A percentile compares a stretch with the other conserved stretches of the same genome.
phyloP scores from a whole-genome alignment of 176 grass and related monocot genomes.

The Juncus effusus region DNA sequence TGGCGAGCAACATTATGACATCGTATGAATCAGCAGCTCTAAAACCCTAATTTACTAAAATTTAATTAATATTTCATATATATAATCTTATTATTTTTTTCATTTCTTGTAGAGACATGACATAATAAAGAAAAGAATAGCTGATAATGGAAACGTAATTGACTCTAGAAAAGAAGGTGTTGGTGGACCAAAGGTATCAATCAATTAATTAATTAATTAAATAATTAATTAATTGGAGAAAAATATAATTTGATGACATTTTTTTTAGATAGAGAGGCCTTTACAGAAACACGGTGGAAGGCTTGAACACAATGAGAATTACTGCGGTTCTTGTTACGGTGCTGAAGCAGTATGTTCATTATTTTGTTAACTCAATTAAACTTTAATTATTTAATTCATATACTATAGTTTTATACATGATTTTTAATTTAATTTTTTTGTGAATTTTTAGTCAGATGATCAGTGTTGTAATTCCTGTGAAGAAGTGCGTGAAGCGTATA shows the following conservation, averaged over 20 bases:
- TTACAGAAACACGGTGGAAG: slow-evolving; percentile 94
- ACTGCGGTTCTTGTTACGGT: slow-evolving; percentile 97
- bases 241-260: not conserved
- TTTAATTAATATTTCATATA: slow-evolving; percentile 18
- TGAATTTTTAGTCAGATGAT: slow-evolving; percentile 68
- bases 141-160: slow-evolving; percentile 72
- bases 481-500: slow-evolving; percentile 88
- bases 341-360: slow-evolving; percentile 50
- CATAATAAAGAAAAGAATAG: slow-evolving; percentile 94
- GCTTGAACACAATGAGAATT: slow-evolving; percentile 97
- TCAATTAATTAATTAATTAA: not conserved
- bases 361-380: not conserved
- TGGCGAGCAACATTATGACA: slow-evolving; percentile 98
- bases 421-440: slow-evolving; percentile 29
- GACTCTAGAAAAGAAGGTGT: slow-evolving; percentile 86
- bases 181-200: slow-evolving; percentile 71
- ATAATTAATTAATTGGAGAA: slow-evolving; percentile 3
- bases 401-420: slow-evolving; percentile 13
- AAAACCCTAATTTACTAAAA: slow-evolving; percentile 22
- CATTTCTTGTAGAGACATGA: slow-evolving; percentile 76
- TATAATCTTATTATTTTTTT: slow-evolving; percentile 29
- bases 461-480: slow-evolving; percentile 97
- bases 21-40: slow-evolving; percentile 46
- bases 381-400: not conserved
- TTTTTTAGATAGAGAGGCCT: slow-evolving; percentile 87